Percentiles rank a stretch among this genome's conserved stretches.
phyloP scores from a whole-genome alignment of 179 eudicot species.

The Silene coronaria region DNA sequence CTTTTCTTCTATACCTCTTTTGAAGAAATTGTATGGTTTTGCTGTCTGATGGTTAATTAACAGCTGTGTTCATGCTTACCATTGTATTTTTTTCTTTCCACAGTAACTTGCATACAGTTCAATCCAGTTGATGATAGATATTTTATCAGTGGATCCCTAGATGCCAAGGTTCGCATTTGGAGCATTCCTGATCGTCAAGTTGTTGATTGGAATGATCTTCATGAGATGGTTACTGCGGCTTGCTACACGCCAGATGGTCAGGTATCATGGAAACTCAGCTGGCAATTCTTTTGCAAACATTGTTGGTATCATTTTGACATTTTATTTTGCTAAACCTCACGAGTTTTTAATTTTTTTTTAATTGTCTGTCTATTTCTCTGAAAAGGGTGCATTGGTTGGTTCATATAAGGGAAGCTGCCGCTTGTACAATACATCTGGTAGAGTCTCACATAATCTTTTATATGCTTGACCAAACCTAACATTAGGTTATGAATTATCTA shows the following conservation, averaged over 20 bases:
- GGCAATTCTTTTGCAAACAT: background rate
- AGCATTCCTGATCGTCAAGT: constrained; percentile 94
- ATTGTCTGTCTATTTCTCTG: constrained; percentile 30
- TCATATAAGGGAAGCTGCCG: constrained; percentile 97
- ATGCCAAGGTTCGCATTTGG: constrained; percentile 98
- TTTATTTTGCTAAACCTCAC: constrained; percentile 14
- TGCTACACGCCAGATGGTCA: constrained; percentile 98
- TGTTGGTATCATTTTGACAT: constrained; percentile 2
- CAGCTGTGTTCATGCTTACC: constrained; percentile 5
- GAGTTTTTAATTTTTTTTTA: constrained; percentile 20
- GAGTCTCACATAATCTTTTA: constrained; percentile 8
- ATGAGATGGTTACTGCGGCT: constrained; percentile 99
- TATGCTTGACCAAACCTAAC: constrained; percentile 14
- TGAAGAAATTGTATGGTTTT: background rate
- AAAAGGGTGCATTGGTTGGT: constrained; percentile 97
- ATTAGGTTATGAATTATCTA: background rate
- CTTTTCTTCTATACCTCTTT: background rate
- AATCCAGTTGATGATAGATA: constrained; percentile 89
- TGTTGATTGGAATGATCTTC: constrained; percentile 97
- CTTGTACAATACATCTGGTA: constrained; percentile 78
- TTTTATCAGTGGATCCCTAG: constrained; percentile 96
- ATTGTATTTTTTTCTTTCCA: constrained; percentile 12
- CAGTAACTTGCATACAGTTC: constrained; percentile 99
- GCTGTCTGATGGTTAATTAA: background rate
- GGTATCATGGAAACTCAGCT: constrained; percentile 34